Evolutionary conservation across 176 grass and related monocot genomes (phyloP), one percentile per base, ranked within the genome.

Genomic region (Musa itinerans): DNA sequence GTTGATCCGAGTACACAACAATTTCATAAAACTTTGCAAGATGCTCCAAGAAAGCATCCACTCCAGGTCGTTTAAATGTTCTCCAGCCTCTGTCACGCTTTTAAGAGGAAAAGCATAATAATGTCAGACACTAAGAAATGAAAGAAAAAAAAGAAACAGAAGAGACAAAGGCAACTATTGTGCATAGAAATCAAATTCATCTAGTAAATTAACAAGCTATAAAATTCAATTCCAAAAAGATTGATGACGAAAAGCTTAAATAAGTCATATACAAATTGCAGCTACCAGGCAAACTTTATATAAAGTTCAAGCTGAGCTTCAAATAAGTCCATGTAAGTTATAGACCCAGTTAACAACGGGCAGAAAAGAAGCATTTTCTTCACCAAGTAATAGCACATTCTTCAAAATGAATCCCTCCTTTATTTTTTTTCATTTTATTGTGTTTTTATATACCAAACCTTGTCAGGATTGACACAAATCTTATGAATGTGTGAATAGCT

Each of bases 81-180:
- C 78, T 91, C 94, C 94, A 98, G 73, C 94, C 94, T 89, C 86
- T 93, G 7, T 93, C 94, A 78, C 94, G 85, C 94, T 92, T 70
- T 81, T 78, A 26, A 85, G 48, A 19, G 74, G 48, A 79, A 43
- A 43, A 70, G 11, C 19, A 56, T 19, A 29, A 74, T 54, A 56
- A 17, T 2, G 8, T 54, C 10, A 53, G 12, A 54, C 34, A 43
- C 34, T 43, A 43, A 6, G 34, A 43, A 43, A 43, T 43, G 34
- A 43, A 43, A 43, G 34, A 43, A 43, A 43, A 43, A 43, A 43
- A 43, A 43, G 34, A 43, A 43, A 43, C 34, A 43, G 4, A 43
- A 43, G 29, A 29, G 34, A 43, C 34, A 43, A 43, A 43, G 34
- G 34, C 34, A 43, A 43, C 34, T 43, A 69, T 69, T 48, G 9